Conservation (phyloP, 1,139 yeast species). For the Kodamaea sp. region DNA sequence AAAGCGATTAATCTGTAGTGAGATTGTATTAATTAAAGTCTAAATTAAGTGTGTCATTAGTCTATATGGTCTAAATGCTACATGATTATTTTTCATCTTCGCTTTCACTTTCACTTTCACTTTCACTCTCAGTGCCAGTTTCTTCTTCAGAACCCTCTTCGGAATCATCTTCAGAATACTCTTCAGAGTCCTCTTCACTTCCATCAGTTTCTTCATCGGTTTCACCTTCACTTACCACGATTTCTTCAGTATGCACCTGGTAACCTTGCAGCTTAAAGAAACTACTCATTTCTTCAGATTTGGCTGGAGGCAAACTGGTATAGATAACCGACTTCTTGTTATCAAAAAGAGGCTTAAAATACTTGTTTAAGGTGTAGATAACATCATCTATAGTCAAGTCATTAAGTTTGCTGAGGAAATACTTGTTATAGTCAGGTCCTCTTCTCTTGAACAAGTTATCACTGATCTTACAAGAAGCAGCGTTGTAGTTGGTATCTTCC, state of each 20-base stretch:
- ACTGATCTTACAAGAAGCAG: slow-evolving; percentile 65
- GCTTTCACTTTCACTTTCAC: slow-evolving; percentile 9
- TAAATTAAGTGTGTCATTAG: no score
- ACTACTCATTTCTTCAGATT: slow-evolving; percentile 46
- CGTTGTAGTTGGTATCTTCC: slow-evolving; percentile 59
- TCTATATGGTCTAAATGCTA: no score
- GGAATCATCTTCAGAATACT: slow-evolving; percentile 8
- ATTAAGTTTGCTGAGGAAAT: slow-evolving; percentile 50
- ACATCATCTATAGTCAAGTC: slow-evolving; percentile 60
- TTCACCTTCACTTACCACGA: slow-evolving; percentile 23
- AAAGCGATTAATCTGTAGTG: no score
- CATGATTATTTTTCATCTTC: no score
- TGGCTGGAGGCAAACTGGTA: slow-evolving; percentile 72
- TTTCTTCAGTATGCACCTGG: slow-evolving; percentile 56
- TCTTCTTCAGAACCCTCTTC: slow-evolving; percentile 12
- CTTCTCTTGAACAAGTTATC: slow-evolving; percentile 69
- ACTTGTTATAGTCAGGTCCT: slow-evolving; percentile 56
- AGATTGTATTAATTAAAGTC: no score
- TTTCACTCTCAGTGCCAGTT: slow-evolving; percentile 7
- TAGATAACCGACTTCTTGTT: slow-evolving; percentile 59
- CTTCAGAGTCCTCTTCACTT: slow-evolving; percentile 8
- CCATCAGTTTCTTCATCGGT: slow-evolving; percentile 25
- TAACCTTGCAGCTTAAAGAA: slow-evolving; percentile 62
- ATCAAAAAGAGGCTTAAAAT: slow-evolving; percentile 64
- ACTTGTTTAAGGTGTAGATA: slow-evolving; percentile 53